Conservation (phyloP, 495 filamentous ascomycete species). For the Darksidea phi region DNA sequence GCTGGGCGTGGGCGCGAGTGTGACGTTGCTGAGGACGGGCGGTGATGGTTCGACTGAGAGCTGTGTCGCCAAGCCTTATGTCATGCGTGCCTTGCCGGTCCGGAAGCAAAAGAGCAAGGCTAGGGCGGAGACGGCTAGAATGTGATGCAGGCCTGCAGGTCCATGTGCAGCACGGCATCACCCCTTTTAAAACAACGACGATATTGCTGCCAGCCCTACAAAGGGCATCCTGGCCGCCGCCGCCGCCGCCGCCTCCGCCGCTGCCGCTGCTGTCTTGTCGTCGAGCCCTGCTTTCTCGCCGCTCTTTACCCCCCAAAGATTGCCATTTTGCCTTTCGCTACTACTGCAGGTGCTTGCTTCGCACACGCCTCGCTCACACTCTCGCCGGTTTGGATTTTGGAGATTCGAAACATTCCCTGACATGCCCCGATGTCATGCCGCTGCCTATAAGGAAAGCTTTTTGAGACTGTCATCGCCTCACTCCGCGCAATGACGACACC, state of each 20-base stretch:
- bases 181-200: background rate
- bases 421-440: conserved; percentile 31
- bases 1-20: background rate
- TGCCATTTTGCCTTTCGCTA: background rate
- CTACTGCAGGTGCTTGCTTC: conserved; percentile 1
- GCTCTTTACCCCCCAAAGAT: background rate
- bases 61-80: background rate
- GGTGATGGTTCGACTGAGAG: background rate
- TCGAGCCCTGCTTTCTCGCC: background rate
- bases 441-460: conserved; percentile 10
- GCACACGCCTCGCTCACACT: conserved; percentile 18
- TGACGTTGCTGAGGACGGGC: background rate
- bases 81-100: too few relatives aligned
- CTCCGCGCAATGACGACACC: conserved; percentile 34
- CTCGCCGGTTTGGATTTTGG: background rate
- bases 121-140: background rate
- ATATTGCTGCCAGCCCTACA: conserved; percentile 2
- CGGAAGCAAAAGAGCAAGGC: too few relatives aligned
- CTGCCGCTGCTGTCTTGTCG: too few relatives aligned
- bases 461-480: conserved; percentile 30
- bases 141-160: background rate
- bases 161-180: background rate
- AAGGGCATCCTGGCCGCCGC: background rate
- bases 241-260: too few relatives aligned
- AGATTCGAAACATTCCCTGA: conserved; percentile 16